These are phyloP conservation scores for Vanilla planifolia DNA, from an alignment of 106 monocot species.

Conservation along the genomic window DNA sequence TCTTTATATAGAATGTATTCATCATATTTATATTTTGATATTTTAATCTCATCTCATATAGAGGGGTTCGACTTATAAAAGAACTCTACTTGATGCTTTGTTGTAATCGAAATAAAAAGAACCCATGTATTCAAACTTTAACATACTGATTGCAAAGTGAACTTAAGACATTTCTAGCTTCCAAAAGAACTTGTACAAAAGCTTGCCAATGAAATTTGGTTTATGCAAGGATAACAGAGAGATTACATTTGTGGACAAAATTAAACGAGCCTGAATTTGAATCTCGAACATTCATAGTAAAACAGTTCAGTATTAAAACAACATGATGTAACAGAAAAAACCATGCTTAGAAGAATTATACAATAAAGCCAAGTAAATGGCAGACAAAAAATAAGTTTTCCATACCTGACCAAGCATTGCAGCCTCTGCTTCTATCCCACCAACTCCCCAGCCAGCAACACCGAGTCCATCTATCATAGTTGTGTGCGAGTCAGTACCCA, in stretches of 20 bases:
- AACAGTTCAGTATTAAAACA: neutral
- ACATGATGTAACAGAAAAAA: neutral
- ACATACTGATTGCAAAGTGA: too few relatives aligned
- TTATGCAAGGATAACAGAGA: neutral
- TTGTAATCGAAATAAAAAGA: too few relatives aligned
- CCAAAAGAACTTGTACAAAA: neutral
- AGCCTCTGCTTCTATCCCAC: conserved; percentile 98
- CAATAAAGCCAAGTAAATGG: neutral
- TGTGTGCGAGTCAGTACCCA: conserved; percentile 95
- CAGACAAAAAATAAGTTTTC: neutral
- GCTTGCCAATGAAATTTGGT: neutral
- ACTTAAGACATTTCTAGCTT: too few relatives aligned
- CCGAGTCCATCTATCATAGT: conserved; percentile 97
- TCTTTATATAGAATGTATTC: too few relatives aligned
- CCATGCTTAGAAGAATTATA: too few relatives aligned
- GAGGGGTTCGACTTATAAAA: too few relatives aligned
- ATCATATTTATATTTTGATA: too few relatives aligned
- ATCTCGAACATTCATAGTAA: neutral
- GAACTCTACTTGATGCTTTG: too few relatives aligned
- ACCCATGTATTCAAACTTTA: too few relatives aligned
- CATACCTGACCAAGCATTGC: conserved; percentile 95
- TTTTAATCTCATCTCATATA: too few relatives aligned
- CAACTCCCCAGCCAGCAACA: conserved; percentile 79
- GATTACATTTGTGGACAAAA: neutral
- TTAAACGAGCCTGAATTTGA: neutral